phyloP scores from a whole-genome alignment of 805 yeast genomes.

The Candida montana region DNA sequence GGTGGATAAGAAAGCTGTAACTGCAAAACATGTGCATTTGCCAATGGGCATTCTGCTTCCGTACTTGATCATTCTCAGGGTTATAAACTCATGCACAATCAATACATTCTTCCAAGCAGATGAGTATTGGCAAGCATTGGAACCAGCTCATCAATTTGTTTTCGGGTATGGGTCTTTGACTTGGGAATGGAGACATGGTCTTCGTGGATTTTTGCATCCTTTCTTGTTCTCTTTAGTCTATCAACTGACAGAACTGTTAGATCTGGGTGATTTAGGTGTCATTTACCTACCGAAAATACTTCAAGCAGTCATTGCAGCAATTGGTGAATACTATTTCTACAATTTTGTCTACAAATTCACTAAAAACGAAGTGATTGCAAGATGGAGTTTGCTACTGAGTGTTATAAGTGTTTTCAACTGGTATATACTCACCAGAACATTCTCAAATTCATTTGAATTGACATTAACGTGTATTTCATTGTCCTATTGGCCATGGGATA shows the following conservation, averaged over 20 bases:
- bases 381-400: slow-evolving; percentile 43
- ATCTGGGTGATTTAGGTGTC: slow-evolving; percentile 36
- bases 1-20: background rate
- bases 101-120: slow-evolving; percentile 91
- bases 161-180: slow-evolving; percentile 80
- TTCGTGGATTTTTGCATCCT: slow-evolving; percentile 81
- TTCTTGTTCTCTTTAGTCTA: slow-evolving; percentile 52
- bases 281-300: slow-evolving; percentile 55
- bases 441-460: slow-evolving; percentile 80
- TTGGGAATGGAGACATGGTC: slow-evolving; percentile 87
- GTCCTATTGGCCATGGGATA: slow-evolving; percentile 65
- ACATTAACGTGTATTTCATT: slow-evolving; percentile 62
- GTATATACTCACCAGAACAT: slow-evolving; percentile 75
- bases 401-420: slow-evolving; percentile 73
- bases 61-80: slow-evolving; percentile 38
- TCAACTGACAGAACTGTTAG: slow-evolving; percentile 28
- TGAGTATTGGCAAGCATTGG: slow-evolving; percentile 89
- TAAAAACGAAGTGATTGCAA: slow-evolving; percentile 31
- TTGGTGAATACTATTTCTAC: slow-evolving; percentile 62
- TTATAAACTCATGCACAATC: slow-evolving; percentile 57
- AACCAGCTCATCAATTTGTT: slow-evolving; percentile 77
- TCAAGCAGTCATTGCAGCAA: slow-evolving; percentile 64
- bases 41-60: slow-evolving; percentile 21
- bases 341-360: slow-evolving; percentile 37
- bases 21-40: slow-evolving; percentile 5